Conservation (phyloP, 306 rosid species). For the Fragaria vesca region DNA sequence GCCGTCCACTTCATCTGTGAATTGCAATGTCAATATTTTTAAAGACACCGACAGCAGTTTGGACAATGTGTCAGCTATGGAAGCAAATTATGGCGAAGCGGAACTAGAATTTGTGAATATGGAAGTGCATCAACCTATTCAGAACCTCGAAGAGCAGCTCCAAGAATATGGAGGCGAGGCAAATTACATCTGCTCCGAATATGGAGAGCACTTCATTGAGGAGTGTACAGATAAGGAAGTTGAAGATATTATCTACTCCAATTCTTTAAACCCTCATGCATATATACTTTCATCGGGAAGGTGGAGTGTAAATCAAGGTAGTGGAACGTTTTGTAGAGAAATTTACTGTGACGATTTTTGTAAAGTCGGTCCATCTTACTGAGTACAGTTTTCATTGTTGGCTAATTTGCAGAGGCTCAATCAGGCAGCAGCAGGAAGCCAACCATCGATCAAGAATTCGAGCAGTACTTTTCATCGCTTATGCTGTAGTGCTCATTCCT, state of each 20-base stretch:
- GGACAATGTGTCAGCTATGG: constrained; percentile 27
- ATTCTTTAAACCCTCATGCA: constrained; percentile 40
- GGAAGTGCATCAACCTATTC: constrained; percentile 10
- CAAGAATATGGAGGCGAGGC: constrained; percentile 34
- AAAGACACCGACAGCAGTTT: constrained; percentile 17
- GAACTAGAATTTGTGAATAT: constrained; percentile 10
- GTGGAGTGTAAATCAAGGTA: constrained; percentile 66
- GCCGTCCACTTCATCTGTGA: constrained; percentile 33
- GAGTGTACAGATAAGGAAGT: constrained; percentile 46
- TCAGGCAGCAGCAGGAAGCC: constrained; percentile 50
- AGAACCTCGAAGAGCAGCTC: constrained; percentile 45
- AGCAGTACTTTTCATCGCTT: constrained; percentile 81
- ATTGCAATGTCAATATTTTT: constrained; percentile 8
- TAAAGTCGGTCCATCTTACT: not conserved
- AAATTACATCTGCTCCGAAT: constrained; percentile 32
- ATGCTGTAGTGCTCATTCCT: constrained; percentile 47
- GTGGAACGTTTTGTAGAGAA: not conserved
- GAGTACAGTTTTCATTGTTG: constrained; percentile 7
- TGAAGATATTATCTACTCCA: constrained; percentile 46
- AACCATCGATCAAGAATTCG: constrained; percentile 94
- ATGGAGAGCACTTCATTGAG: constrained; percentile 37
- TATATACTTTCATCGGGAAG: constrained; percentile 67
- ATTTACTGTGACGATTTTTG: not conserved
- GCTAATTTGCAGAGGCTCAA: constrained; percentile 58
- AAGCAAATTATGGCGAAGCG: constrained; percentile 27